A percentile compares a stretch with the other conserved stretches of the same genome.
These are phyloP conservation scores for Phyllosticta capitalensis DNA, from an alignment of 2,329 filamentous ascomycete species.

Conservation along the genomic window DNA sequence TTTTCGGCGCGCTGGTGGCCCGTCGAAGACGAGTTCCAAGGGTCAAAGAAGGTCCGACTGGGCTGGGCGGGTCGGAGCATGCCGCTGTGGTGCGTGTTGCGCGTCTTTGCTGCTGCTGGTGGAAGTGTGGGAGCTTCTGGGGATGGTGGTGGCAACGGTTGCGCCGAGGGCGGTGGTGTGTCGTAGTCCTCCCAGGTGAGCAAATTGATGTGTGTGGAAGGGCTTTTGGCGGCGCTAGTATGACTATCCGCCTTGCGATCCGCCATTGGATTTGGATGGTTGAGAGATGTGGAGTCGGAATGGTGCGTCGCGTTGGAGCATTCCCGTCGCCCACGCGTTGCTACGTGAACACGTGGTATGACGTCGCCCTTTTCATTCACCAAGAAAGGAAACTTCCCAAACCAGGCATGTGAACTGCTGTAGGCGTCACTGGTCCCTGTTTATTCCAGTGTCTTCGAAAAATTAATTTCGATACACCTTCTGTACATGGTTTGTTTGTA, in stretches of 20 bases:
- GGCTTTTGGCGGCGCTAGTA: not conserved
- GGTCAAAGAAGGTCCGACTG: constrained; percentile 43
- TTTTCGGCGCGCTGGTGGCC: constrained; percentile 73
- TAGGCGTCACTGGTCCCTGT: too few species aligned
- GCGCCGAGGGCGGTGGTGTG: constrained; percentile 8
- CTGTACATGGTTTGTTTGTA: too few species aligned
- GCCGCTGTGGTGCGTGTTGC: not conserved
- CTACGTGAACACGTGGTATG: not conserved
- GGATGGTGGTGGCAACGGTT: constrained; percentile 6
- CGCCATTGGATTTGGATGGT: not conserved
- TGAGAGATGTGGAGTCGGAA: not conserved
- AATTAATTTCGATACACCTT: too few species aligned
- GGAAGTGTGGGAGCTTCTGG: not conserved
- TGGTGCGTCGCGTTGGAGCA: not conserved
- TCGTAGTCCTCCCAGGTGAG: not conserved
- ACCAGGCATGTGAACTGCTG: too few species aligned
- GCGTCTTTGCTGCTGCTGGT: not conserved
- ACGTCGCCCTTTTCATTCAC: not conserved
- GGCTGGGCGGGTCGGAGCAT: constrained; percentile 13
- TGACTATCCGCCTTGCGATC: not conserved
- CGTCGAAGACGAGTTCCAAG: constrained; percentile 64
- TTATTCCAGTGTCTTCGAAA: too few species aligned
- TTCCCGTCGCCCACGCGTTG: not conserved
- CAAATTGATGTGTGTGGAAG: not conserved
- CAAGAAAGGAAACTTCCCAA: too few species aligned